Base-by-base conservation (phyloP, 2,329 filamentous ascomycete species). In the Aspergillus latus region DNA sequence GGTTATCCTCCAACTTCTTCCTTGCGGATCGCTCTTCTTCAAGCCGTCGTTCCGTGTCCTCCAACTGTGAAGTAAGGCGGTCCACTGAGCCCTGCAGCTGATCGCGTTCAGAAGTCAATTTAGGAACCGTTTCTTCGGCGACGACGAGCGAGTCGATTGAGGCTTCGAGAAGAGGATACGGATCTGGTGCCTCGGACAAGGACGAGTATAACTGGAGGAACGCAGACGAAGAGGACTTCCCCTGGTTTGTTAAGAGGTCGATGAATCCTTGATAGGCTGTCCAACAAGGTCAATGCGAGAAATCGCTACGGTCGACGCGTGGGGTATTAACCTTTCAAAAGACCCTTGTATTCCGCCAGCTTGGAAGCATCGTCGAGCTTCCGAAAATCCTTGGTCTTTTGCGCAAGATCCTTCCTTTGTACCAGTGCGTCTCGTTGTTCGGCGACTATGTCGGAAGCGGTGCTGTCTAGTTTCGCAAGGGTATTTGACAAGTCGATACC, bases 331-430 rank as follows among this genome's bases (percentile, higher is more conserved):
- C 90, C 87, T 81, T 96, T 97, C 57, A 99, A 77, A 49, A 99
- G 77, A 39, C 85, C 85, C 76, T 97, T 99, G 78, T 96, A 86
- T 73, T 99, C 94, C 4, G 81, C 80, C 52, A 99, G 77, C 74
- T 97, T 99, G 55, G 84, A 85, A 9, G 88, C 79, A 79, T 99
- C 92, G 66, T 97, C 93, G 9, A 96, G 82, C 73, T 97, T 97
- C 59, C 92, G 83, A 66, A 97, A 99, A 67, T 97, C 93, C 69
- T 99, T 99, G 0, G 94, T 99, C 81, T 97, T 97, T 71, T 97
- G 92, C n/a, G 95, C 94, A 16, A 99, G 80, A 59, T 99, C 95
- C 72, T 99, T 99, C 52, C 94, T 84, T 72, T 99, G 93, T 0
- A 97, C 88, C 4, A 96, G 88, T n/a, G 93, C 90, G 74, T 97